phyloP scores from a whole-genome alignment of 768 basidiomycete species.

The Hemileccinum impolitum region DNA sequence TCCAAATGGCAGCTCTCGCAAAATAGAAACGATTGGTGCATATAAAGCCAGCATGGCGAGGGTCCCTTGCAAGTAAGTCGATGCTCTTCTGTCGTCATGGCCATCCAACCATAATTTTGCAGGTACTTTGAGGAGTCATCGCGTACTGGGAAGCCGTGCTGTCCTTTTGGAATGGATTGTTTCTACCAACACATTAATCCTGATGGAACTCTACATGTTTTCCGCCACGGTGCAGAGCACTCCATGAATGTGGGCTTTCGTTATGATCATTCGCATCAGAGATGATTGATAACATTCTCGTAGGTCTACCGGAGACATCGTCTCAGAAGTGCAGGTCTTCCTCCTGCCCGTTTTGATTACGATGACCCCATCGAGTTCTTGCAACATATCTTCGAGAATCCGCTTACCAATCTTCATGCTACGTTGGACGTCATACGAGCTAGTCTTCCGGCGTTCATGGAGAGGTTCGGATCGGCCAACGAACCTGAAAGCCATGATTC shows the following conservation, averaged over 20 bases:
- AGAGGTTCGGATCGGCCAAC: constrained; percentile 15
- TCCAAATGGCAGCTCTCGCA: constrained; percentile 50
- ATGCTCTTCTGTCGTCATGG: background rate
- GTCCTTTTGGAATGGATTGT: constrained; percentile 79
- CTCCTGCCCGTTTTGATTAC: constrained; percentile 27
- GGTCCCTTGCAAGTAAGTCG: constrained; percentile 61
- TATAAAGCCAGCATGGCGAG: constrained; percentile 75
- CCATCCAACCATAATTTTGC: background rate
- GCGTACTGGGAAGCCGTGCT: constrained; percentile 46
- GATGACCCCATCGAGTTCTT: constrained; percentile 40
- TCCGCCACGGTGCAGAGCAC: constrained; percentile 50
- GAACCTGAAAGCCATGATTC: constrained; percentile 28
- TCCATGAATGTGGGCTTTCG: constrained; percentile 49
- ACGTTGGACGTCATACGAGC: constrained; percentile 32
- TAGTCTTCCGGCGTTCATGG: constrained; percentile 31
- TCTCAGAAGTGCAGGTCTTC: constrained; percentile 17
- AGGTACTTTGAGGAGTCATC: constrained; percentile 65
- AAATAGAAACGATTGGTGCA: constrained; percentile 45
- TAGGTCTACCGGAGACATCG: constrained; percentile 28
- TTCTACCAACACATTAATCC: constrained; percentile 71
- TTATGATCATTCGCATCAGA: constrained; percentile 28
- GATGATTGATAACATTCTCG: background rate
- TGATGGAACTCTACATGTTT: constrained; percentile 62
- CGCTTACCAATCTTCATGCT: constrained; percentile 44
- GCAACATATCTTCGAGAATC: constrained; percentile 47